Evolutionary conservation across 2,329 filamentous ascomycete species (phyloP).

Genomic region (Microsporum canis): DNA sequence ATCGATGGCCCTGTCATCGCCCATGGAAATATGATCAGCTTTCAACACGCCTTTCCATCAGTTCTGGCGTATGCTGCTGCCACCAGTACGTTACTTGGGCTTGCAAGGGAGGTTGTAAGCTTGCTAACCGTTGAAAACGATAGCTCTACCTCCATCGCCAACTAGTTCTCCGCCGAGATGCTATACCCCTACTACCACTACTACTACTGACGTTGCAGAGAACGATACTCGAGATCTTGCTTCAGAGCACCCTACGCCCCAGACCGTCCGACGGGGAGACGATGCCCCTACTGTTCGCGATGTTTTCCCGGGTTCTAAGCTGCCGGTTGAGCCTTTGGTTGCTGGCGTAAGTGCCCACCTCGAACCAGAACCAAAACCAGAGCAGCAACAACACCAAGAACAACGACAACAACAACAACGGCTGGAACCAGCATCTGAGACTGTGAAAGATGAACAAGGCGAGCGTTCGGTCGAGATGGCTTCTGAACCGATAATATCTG

Average conservation of each 20-base stretch:
- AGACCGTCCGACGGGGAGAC: not conserved
- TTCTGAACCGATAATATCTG: constrained; percentile 20
- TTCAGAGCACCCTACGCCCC: not conserved
- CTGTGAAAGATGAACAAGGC: not conserved
- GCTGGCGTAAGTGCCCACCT: not conserved
- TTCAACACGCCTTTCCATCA: constrained; percentile 27
- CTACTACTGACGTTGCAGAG: constrained; percentile 18
- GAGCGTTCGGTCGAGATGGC: not conserved
- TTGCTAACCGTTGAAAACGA: not conserved
- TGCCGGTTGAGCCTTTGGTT: not conserved
- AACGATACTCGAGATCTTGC: constrained; percentile 11
- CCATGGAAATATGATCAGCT: constrained; percentile 34
- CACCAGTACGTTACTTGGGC: constrained; percentile 22
- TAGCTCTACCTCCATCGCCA: constrained; percentile 23
- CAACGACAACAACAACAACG: not conserved
- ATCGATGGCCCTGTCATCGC: constrained; percentile 23
- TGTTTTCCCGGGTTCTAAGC: constrained; percentile 4
- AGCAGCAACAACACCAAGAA: not conserved
- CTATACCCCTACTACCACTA: constrained; percentile 20
- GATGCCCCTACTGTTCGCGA: not conserved
- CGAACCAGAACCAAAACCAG: not conserved
- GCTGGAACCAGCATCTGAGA: not conserved
- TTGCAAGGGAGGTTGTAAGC: not conserved
- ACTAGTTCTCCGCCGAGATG: constrained; percentile 25
- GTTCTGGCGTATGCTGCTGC: constrained; percentile 23